Evolutionary conservation across 106 monocot species (phyloP), one percentile per base, ranked within the genome.

Genomic region (Acanthochlamys bracteata): DNA sequence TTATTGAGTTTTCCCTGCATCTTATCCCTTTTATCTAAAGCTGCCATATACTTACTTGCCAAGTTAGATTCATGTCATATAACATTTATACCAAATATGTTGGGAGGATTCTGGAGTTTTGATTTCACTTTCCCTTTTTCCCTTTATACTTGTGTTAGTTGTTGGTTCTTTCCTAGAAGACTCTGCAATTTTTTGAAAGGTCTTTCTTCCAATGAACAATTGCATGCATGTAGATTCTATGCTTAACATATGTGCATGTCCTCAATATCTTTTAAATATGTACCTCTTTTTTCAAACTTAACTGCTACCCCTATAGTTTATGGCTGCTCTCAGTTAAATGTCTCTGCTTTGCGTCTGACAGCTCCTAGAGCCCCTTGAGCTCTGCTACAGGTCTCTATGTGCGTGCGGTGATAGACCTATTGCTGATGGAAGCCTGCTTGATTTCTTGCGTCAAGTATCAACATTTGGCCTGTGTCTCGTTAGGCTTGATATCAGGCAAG

Each of bases 401-500:
- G 11, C 74, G 20, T 75, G 72, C 60, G 72, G 78, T 57, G 78
- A 78, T 63, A 69, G 75, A 27, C 55, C 78, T 47, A 81, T 98
- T 65, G 96, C 96, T 47, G 96, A 98, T 73, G 96, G 96, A 71
- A 91, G 80, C 67, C 88, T 98, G 20, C 60, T 74, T 54, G 66
- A 68, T 25, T 68, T 61, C 75, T 55, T 69, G 65, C 90, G 96
- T 42, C 96, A 98, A 83, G 90, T 88, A 47, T 98, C 88, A 22
- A 98, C 81, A 24, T 98, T 98, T 53, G 91, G 96, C 20, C 78
- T 98, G n/a, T 91, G 84, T 15, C 79, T 98, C 47, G 96, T 98
- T n/a, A 80, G 82, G 41, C 96, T 98, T 42, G 96, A 98, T 65
- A 98, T 98, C 49, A 78, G 96, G 76, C 96, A 98, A 84, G 96